Evolutionary conservation across 306 rosid species (phyloP), one percentile per base, ranked within the genome.

Genomic region (Hippophae tibetana): DNA sequence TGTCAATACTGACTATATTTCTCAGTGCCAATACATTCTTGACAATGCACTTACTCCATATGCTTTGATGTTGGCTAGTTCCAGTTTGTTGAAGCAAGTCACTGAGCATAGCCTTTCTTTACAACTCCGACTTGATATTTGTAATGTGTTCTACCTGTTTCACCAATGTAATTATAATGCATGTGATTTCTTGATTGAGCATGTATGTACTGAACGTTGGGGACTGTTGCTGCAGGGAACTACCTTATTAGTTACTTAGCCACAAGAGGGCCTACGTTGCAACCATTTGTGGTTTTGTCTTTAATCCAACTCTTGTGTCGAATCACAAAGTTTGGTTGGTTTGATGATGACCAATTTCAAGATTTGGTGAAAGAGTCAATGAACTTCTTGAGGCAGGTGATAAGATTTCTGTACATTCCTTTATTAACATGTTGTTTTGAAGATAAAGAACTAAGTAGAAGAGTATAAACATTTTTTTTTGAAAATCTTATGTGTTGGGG

Each of bases 61-160:
- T 26, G 86, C 86, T 7, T 46, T 81, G 66, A 81, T 81, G 86
- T 74, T 81, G 13, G 86, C 86, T 7, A 81, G 86, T 51, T 81
- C 86, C 3, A 81, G 86, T 57, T 59, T 81, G 78, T 62, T 81
- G 82, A 81, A 81, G 76, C 86, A 81, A 77, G 83, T 81, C 67
- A 81, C 86, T 3, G 83, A 81, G 56, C 86, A 81, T 53, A 81
- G 78, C 71, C 76, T 81, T 10, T 82, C 86, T 13, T 52, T 81
- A 45, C 86, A 81, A 67, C 86, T 81, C 61, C 86, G 86, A 58
- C 78, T 81, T 6, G 86, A 81, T 63, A 81, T 81, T 57, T 58
- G 86, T 81, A 68, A 64, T 42, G 14, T 42, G 14, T 42, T 58
- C 7, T 49, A 42, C 60, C 41, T 5, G 3, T 6, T 38, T 47